phyloP scores from a whole-genome alignment of 2,329 filamentous ascomycete genomes.

The Ophiostoma tasmaniense region DNA sequence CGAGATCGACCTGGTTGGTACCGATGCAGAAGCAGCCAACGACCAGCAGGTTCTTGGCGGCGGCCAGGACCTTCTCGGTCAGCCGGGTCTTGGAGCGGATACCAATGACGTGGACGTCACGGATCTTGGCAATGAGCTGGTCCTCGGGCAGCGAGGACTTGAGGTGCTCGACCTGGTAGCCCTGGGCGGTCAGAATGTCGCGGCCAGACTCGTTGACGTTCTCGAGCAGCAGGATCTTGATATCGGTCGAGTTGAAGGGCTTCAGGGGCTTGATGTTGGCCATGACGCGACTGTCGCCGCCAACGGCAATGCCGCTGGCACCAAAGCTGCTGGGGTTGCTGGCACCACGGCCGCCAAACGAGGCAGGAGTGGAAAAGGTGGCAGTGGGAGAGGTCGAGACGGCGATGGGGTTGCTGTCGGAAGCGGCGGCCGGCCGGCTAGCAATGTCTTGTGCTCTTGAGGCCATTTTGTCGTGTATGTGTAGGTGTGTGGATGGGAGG shows the following conservation, averaged over 20 bases:
- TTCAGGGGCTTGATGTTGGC: slow-evolving; percentile 67
- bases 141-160: slow-evolving; percentile 88
- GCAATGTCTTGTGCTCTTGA: slow-evolving; percentile 23
- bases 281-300: slow-evolving; percentile 26
- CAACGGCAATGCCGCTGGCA: slow-evolving; percentile 33
- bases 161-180: slow-evolving; percentile 89
- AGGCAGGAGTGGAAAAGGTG: slow-evolving; percentile 48
- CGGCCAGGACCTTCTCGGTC: slow-evolving; percentile 70
- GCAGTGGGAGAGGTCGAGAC: slow-evolving; percentile 68
- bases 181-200: slow-evolving; percentile 73
- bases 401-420: slow-evolving; percentile 41
- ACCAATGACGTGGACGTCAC: slow-evolving; percentile 91
- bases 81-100: slow-evolving; percentile 98
- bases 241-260: slow-evolving; percentile 89
- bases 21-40: slow-evolving; percentile 99
- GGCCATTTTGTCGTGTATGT: slow-evolving; percentile 17
- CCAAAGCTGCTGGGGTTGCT: slow-evolving; percentile 8
- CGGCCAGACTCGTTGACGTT: slow-evolving; percentile 90
- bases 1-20: slow-evolving; percentile 87
- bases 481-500: neutral
- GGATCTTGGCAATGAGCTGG: slow-evolving; percentile 93
- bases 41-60: slow-evolving; percentile 91
- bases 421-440: slow-evolving; percentile 34
- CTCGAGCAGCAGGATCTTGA: slow-evolving; percentile 91
- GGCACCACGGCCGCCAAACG: slow-evolving; percentile 21